Percentiles rank a stretch among this genome's conserved stretches.
Evolutionary conservation across 805 yeast genomes (phyloP).

Genomic region (Hanseniaspora taiwanica): DNA sequence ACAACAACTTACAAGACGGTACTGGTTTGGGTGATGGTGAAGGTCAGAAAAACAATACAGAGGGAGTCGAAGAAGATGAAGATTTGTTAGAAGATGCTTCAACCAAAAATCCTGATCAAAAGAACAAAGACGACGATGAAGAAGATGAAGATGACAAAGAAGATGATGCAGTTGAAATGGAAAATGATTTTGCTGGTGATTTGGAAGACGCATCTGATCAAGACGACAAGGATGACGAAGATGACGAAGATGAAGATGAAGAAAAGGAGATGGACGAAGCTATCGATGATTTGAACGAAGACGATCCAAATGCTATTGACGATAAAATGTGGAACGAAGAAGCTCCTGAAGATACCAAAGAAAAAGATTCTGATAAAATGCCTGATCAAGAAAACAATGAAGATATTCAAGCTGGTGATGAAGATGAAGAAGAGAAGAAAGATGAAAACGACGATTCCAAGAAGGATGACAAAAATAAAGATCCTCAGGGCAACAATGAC

Average conservation of each 20-base stretch:
- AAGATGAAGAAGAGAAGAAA: slow-evolving; percentile 25
- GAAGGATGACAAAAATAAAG: slow-evolving; percentile 13
- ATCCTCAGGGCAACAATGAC: slow-evolving; percentile 3
- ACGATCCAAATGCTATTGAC: slow-evolving; percentile 41
- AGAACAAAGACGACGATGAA: slow-evolving; percentile 40
- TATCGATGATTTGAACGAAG: slow-evolving; percentile 49
- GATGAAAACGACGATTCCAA: slow-evolving; percentile 21
- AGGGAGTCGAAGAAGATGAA: slow-evolving; percentile 71
- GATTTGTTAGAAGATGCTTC: slow-evolving; percentile 46
- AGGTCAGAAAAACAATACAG: slow-evolving; percentile 69
- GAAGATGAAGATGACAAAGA: slow-evolving; percentile 60
- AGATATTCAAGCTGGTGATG: slow-evolving; percentile 29
- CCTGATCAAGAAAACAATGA: slow-evolving; percentile 43
- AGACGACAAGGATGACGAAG: slow-evolving; percentile 39
- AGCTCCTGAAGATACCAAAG: slow-evolving; percentile 63
- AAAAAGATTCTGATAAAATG: slow-evolving; percentile 65
- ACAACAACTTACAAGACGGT: slow-evolving; percentile 66
- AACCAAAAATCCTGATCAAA: slow-evolving; percentile 58
- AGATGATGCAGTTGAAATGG: slow-evolving; percentile 85
- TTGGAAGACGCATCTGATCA: slow-evolving; percentile 67
- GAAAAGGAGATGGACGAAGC: slow-evolving; percentile 58
- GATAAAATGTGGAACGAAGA: slow-evolving; percentile 86
- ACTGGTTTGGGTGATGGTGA: slow-evolving; percentile 89
- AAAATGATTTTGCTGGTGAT: slow-evolving; percentile 95
- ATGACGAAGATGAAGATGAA: slow-evolving; percentile 38